phyloP scores from a whole-genome alignment of 2,329 filamentous ascomycete genomes.

The Pestalotiopsis fici region DNA sequence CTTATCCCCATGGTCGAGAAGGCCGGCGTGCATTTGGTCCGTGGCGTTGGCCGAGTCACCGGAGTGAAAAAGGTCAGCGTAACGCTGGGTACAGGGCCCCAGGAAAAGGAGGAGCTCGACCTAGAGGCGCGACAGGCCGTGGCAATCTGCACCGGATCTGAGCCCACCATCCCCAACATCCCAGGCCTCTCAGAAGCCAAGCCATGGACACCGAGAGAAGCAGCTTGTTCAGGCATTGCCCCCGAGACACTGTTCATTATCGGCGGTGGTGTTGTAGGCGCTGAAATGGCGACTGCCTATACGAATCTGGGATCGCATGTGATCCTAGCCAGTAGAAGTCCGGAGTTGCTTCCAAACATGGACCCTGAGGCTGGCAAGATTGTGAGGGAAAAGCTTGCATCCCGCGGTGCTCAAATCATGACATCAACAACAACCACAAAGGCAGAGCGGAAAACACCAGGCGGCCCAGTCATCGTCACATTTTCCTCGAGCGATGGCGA shows the following conservation, averaged over 20 bases:
- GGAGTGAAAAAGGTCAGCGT: neutral
- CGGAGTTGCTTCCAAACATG: neutral
- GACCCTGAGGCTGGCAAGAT: neutral
- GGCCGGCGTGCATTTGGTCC: neutral
- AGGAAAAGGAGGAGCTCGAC: neutral
- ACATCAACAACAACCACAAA: neutral
- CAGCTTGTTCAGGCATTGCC: neutral
- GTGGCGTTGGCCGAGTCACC: neutral
- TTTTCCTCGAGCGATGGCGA: neutral
- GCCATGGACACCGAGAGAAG: slow-evolving; percentile 3
- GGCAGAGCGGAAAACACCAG: neutral
- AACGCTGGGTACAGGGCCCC: neutral
- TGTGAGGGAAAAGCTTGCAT: neutral
- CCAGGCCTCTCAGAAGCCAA: neutral
- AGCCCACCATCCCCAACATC: neutral
- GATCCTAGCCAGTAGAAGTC: neutral
- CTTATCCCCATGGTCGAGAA: neutral
- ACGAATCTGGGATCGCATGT: neutral
- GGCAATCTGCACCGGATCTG: neutral
- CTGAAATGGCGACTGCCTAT: slow-evolving; percentile 3
- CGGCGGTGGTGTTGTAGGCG: slow-evolving; percentile 1
- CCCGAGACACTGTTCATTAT: neutral
- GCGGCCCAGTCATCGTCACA: neutral
- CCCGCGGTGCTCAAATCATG: neutral
- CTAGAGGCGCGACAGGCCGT: neutral